phyloP scores from a whole-genome alignment of 2,329 filamentous ascomycete species.

The Lomentospora prolificans region DNA sequence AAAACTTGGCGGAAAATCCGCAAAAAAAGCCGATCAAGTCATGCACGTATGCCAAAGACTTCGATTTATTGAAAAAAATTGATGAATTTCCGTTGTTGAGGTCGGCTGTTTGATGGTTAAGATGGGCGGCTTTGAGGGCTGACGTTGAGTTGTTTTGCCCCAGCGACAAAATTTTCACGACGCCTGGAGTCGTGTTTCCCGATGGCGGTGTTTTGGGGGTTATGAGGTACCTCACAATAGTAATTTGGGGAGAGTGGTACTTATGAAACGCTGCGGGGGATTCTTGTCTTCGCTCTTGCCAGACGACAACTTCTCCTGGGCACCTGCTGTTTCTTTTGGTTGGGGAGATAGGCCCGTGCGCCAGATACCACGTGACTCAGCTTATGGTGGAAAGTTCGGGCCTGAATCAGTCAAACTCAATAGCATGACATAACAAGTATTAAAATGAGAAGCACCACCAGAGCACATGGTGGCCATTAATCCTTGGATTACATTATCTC shows the following conservation, averaged over 20 bases:
- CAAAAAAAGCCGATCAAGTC: conserved; percentile 54
- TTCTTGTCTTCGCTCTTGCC: conserved; percentile 3
- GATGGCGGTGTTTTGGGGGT: not conserved
- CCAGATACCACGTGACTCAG: not conserved
- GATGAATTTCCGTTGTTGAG: conserved; percentile 36
- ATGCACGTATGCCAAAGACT: conserved; percentile 50
- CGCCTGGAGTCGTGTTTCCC: not conserved
- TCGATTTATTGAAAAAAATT: conserved; percentile 33
- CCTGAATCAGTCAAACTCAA: not conserved
- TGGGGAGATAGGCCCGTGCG: conserved; percentile 2
- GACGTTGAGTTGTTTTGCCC: conserved; percentile 7
- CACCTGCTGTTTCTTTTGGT: conserved; percentile 8
- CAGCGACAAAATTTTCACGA: conserved; percentile 9
- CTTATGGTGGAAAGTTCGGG: not conserved
- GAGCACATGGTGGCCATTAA: not conserved
- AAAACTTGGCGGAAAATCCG: conserved; percentile 45
- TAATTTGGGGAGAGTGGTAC: not conserved
- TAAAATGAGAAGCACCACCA: not conserved
- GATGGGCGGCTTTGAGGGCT: conserved; percentile 2
- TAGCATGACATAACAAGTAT: not conserved
- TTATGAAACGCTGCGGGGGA: conserved; percentile 2
- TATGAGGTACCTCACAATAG: not conserved
- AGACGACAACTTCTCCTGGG: conserved; percentile 6
- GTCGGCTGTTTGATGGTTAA: conserved; percentile 10
- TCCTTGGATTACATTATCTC: not conserved